A percentile compares a stretch with the other conserved stretches of the same genome.
phyloP scores from a whole-genome alignment of 257 asterid genomes.

The Solanum sparsipilum region DNA sequence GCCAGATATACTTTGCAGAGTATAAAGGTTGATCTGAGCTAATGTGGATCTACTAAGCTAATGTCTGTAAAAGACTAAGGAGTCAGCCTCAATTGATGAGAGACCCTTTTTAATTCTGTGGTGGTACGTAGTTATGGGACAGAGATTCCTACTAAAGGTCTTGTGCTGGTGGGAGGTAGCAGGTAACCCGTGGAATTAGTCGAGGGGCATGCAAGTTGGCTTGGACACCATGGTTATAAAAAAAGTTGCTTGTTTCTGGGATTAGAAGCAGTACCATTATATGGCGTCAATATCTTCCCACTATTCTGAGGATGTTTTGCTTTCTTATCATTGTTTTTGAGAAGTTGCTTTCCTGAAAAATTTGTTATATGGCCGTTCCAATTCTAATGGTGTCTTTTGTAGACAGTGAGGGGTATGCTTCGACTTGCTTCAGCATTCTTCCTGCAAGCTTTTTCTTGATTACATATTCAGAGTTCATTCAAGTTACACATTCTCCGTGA shows the following conservation, averaged over 20 bases:
- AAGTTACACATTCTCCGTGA: slow-evolving; percentile 11
- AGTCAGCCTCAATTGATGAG: background rate
- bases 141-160: background rate
- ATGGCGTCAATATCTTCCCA: background rate
- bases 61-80: background rate
- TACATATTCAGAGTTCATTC: slow-evolving; percentile 7
- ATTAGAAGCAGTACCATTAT: background rate
- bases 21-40: background rate
- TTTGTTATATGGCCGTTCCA: background rate
- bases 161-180: background rate
- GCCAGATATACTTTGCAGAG: background rate
- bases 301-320: background rate
- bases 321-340: background rate
- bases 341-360: background rate
- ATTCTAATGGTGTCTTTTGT: slow-evolving; percentile 7
- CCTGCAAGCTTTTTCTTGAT: slow-evolving; percentile 6
- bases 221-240: background rate
- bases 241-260: background rate
- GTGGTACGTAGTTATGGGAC: background rate
- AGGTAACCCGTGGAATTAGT: background rate
- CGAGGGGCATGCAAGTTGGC: background rate
- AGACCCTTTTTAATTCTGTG: background rate
- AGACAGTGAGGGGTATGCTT: slow-evolving; percentile 14
- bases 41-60: background rate
- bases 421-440: slow-evolving; percentile 11